Percentiles rank a stretch among this genome's conserved stretches.
Conservation (phyloP, 768 basidiomycete genomes). For the Pleurotus pulmonarius region DNA sequence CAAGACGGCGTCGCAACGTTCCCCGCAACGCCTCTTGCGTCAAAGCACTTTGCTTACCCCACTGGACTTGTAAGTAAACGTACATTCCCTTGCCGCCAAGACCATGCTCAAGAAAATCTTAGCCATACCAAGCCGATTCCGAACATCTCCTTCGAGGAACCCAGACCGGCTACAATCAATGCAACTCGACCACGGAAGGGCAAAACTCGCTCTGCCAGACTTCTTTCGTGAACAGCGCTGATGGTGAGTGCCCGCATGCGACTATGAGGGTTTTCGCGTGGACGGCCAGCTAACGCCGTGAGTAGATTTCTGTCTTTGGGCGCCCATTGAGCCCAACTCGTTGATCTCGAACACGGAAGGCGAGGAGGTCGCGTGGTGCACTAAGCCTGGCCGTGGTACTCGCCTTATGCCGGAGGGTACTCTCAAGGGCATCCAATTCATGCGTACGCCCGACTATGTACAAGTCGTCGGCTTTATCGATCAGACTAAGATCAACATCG, state of each 20-base stretch:
- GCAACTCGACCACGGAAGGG: constrained; percentile 55
- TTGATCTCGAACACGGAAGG: constrained; percentile 68
- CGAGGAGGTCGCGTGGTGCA: constrained; percentile 72
- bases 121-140: constrained; percentile 53
- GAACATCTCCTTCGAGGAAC: constrained; percentile 42
- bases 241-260: constrained; percentile 30
- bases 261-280: neutral
- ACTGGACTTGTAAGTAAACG: constrained; percentile 32
- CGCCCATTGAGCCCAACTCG: constrained; percentile 41
- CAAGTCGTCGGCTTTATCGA: constrained; percentile 65
- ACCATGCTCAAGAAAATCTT: constrained; percentile 8
- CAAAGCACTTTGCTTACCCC: constrained; percentile 43
- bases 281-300: constrained; percentile 20
- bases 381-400: constrained; percentile 66
- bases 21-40: constrained; percentile 42
- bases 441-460: constrained; percentile 62
- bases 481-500: constrained; percentile 64
- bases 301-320: constrained; percentile 73
- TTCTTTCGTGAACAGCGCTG: constrained; percentile 44
- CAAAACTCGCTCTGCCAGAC: constrained; percentile 59
- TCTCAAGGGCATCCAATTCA: constrained; percentile 64
- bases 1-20: constrained; percentile 29
- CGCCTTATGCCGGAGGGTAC: constrained; percentile 69
- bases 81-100: too few relatives aligned
- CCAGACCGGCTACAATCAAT: constrained; percentile 57